Percentiles rank a stretch among this genome's conserved stretches.
phyloP scores from a whole-genome alignment of 352 stramenopile genomes.

The Aphanomyces euteiches region DNA sequence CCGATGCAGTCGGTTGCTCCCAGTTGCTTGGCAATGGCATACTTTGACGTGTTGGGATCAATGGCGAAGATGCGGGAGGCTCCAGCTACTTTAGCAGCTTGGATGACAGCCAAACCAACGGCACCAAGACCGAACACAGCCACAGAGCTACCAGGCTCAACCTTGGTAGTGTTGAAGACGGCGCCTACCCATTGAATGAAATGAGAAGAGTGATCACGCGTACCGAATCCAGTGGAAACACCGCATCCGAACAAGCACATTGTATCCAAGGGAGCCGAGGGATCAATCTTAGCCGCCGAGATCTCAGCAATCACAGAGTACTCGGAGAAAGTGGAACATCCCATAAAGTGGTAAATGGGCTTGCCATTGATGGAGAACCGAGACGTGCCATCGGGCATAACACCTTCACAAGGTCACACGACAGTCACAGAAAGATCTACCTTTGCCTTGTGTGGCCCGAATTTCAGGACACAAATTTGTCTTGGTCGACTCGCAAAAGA shows the following conservation, averaged over 20 bases:
- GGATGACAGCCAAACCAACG: constrained; percentile 86
- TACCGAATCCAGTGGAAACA: constrained; percentile 40
- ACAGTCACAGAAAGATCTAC: constrained; percentile 22
- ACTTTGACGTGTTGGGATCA: constrained; percentile 30
- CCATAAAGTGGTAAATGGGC: constrained; percentile 62
- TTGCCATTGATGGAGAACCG: constrained; percentile 50
- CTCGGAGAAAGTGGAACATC: constrained; percentile 84
- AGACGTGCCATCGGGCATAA: constrained; percentile 55
- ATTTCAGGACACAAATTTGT: constrained; percentile 88
- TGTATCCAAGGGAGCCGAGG: constrained; percentile 73
- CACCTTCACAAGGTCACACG: constrained; percentile 35
- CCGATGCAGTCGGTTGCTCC: constrained; percentile 32
- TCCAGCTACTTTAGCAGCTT: constrained; percentile 29
- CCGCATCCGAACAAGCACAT: constrained; percentile 49
- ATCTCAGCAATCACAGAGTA: constrained; percentile 88
- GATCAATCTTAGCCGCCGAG: constrained; percentile 83
- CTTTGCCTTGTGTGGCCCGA: constrained; percentile 68
- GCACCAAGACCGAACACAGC: constrained; percentile 89
- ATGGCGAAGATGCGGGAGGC: constrained; percentile 31
- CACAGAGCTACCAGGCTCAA: constrained; percentile 55
- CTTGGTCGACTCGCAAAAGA: constrained; percentile 83
- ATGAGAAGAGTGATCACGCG: not conserved
- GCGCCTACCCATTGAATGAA: constrained; percentile 40
- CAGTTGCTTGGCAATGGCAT: constrained; percentile 28
- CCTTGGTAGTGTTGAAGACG: constrained; percentile 87